Percentiles rank a stretch among this genome's conserved stretches.
These are phyloP conservation scores for Fonsecaea pedrosoi DNA, from an alignment of 2,329 filamentous ascomycete species.

Conservation along the genomic window DNA sequence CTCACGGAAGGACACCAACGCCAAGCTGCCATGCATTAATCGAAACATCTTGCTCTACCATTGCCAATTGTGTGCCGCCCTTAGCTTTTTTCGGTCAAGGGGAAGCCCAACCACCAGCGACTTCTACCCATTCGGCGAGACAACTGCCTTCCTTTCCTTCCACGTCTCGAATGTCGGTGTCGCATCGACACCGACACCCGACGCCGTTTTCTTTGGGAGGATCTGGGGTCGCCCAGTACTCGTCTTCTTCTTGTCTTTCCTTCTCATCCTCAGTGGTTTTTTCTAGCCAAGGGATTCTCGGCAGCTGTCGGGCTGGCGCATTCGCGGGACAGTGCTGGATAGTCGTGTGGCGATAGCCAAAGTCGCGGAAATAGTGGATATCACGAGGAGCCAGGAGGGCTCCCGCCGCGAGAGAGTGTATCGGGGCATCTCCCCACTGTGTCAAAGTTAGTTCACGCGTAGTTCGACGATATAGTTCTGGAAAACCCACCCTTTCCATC, in stretches of 20 bases:
- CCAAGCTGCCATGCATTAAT: constrained; percentile 31
- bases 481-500: constrained; percentile 87
- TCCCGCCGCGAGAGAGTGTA: constrained; percentile 95
- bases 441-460: constrained; percentile 41
- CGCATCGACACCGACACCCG: constrained; percentile 93
- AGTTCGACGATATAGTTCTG: constrained; percentile 5
- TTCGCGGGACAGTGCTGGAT: constrained; percentile 99
- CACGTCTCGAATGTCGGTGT: constrained; percentile 96
- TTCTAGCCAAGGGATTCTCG: constrained; percentile 80
- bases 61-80: constrained; percentile 11
- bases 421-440: constrained; percentile 97
- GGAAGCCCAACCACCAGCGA: constrained; percentile 88
- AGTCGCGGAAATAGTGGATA: constrained; percentile 98
- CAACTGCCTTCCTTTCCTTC: constrained; percentile 98
- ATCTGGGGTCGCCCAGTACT: constrained; percentile 93
- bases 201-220: constrained; percentile 92
- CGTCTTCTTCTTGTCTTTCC: constrained; percentile 86
- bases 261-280: constrained; percentile 80
- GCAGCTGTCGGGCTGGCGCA: constrained; percentile 84
- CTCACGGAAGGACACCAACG: constrained; percentile 29
- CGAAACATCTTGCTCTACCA: constrained; percentile 37
- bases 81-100: constrained; percentile 48
- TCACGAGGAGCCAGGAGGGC: constrained; percentile 80
- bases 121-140: constrained; percentile 94
- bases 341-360: constrained; percentile 97